Percentiles rank a stretch among this genome's conserved stretches.
phyloP scores from a whole-genome alignment of 2,329 filamentous ascomycete species.

The Fusarium solani-melongenae region DNA sequence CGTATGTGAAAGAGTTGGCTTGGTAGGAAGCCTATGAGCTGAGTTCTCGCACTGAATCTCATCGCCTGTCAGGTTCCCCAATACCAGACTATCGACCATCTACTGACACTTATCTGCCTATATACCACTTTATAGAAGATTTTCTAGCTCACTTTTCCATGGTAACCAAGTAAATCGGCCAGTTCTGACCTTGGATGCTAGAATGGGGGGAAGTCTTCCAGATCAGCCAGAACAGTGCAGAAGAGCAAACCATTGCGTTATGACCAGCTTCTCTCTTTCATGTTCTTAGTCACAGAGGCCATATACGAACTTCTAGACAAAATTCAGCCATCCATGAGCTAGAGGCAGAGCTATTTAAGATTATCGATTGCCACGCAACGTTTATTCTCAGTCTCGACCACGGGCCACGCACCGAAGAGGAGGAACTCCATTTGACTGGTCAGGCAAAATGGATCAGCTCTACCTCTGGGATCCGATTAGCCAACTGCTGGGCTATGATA shows the following conservation, averaged over 20 bases:
- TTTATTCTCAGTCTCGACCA: neutral
- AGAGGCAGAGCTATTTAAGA: neutral
- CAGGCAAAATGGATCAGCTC: neutral
- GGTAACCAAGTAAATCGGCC: neutral
- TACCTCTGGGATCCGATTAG: neutral
- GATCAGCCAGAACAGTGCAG: neutral
- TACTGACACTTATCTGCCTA: neutral
- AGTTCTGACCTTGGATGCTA: neutral
- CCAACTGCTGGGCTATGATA: neutral
- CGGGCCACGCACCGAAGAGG: neutral
- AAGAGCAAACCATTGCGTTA: neutral
- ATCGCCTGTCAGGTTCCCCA: neutral
- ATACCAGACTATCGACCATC: neutral
- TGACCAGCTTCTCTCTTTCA: neutral
- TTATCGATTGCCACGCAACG: neutral
- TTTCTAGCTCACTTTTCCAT: neutral
- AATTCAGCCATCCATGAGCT: neutral
- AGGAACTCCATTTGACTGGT: neutral
- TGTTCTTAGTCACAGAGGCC: neutral
- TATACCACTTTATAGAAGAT: rapidly evolving
- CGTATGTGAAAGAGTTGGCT: neutral
- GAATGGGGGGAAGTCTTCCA: neutral
- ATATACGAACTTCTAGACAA: neutral
- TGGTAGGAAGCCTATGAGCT: neutral
- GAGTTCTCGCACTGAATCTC: neutral